Evolutionary conservation across 768 basidiomycete species (phyloP), one percentile per base, ranked within the genome.

Genomic region (Russula sp.): DNA sequence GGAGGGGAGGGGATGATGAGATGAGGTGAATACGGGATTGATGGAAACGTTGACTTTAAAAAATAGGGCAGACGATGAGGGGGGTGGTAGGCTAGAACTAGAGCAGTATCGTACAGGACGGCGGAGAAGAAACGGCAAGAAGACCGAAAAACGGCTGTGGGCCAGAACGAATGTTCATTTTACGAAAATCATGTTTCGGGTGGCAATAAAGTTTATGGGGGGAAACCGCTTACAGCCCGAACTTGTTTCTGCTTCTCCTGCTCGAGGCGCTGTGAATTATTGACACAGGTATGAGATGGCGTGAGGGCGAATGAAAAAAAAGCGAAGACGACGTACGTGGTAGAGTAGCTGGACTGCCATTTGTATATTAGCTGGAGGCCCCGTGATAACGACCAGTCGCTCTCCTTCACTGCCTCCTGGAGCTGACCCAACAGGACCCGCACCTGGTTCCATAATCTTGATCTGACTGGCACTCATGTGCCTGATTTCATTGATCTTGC

Each of bases 401-500:
- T 98, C 95, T 48, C 90, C 89, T 69, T 94, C 91, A 36, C 84
- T 83, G 38, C 87, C 88, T 2, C 86, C 81, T 29, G 89, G 84
- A 20, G 83, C 85, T 16, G 87, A 73, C 18, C 84, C 84, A 4
- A 82, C 81, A 32, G 83, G 84, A 7, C 80, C 80, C 11, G 91
- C 91, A 53, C 93, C 94, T 38, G 96, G 94, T 69, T 99, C 97
- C 88, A 96, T 97, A 57, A 99, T 98, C 75, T 97, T 93, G 74
- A 99, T 98, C 69, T 94, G 88, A 73, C 94, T 96, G 32, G 88
- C 88, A 65, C 92, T 95, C 83, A 93, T 89, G 66, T 93, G 86
- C 67, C 97, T 82, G 65, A 99, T 97, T 76, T 99, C 97, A 70
- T 98, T 98, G 78, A 99, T 99, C 76, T 98, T 99, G 72, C 88